A percentile compares a stretch with the other conserved stretches of the same genome.
phyloP scores from a whole-genome alignment of 2,329 filamentous ascomycete genomes.

The Exophiala lecanii-corni region DNA sequence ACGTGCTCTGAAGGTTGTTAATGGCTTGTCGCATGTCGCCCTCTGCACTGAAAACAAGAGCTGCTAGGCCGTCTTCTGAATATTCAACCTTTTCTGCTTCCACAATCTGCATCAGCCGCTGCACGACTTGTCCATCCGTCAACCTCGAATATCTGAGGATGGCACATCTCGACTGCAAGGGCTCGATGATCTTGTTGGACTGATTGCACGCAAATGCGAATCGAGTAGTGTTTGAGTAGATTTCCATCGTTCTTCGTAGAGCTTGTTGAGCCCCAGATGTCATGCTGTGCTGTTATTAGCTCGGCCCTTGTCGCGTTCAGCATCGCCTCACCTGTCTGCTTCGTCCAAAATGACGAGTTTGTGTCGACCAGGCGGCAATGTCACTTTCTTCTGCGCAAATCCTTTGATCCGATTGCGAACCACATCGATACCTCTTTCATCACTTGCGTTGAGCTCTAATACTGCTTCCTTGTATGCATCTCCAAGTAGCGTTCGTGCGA shows the following conservation, averaged over 20 bases:
- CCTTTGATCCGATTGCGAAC: slow-evolving; percentile 96
- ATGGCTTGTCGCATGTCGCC: slow-evolving; percentile 99
- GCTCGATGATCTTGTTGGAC: slow-evolving; percentile 99
- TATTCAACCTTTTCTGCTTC: slow-evolving; percentile 86
- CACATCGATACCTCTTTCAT: slow-evolving; percentile 96
- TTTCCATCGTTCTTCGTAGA: slow-evolving; percentile 94
- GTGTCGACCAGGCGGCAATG: slow-evolving; percentile 80
- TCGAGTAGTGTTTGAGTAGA: slow-evolving; percentile 91
- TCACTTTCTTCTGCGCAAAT: slow-evolving; percentile 98
- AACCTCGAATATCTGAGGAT: slow-evolving; percentile 90
- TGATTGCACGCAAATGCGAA: slow-evolving; percentile 99
- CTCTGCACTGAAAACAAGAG: slow-evolving; percentile 94
- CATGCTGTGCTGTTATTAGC: slow-evolving; percentile 58
- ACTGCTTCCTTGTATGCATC: slow-evolving; percentile 97
- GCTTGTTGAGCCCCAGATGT: slow-evolving; percentile 95
- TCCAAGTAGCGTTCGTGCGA: slow-evolving; percentile 85
- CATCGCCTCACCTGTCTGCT: slow-evolving; percentile 64
- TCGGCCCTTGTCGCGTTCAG: slow-evolving; percentile 3
- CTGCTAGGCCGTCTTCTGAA: slow-evolving; percentile 88
- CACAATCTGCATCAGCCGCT: slow-evolving; percentile 85
- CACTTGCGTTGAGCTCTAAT: slow-evolving; percentile 90
- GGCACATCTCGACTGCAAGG: slow-evolving; percentile 92
- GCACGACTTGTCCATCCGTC: slow-evolving; percentile 88
- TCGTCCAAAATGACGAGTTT: slow-evolving; percentile 98
- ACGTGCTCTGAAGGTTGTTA: slow-evolving; percentile 94